phyloP scores from a whole-genome alignment of 2,329 filamentous ascomycete genomes.

The Pseudogymnoascus destructans region DNA sequence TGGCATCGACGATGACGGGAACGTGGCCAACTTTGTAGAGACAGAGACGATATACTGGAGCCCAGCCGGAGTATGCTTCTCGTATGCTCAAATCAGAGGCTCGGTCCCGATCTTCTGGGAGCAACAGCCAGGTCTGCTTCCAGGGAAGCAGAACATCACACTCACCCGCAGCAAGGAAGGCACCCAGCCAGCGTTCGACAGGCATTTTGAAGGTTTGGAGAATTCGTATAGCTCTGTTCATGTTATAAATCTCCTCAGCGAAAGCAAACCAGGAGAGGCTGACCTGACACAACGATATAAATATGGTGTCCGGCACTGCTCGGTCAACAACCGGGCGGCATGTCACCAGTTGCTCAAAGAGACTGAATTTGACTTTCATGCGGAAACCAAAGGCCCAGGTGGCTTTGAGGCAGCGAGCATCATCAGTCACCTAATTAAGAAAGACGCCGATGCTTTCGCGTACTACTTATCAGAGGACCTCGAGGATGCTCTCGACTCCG shows the following conservation, averaged over 20 bases:
- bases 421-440: slow-evolving; percentile 65
- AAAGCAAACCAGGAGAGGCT: slow-evolving; percentile 71
- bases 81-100: slow-evolving; percentile 83
- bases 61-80: slow-evolving; percentile 65
- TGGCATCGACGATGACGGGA: slow-evolving; percentile 92
- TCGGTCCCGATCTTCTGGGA: slow-evolving; percentile 98
- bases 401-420: slow-evolving; percentile 85
- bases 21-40: slow-evolving; percentile 98
- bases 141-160: slow-evolving; percentile 87
- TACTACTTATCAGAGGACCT: slow-evolving; percentile 75
- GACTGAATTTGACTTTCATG: slow-evolving; percentile 94
- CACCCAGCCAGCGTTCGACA: slow-evolving; percentile 87
- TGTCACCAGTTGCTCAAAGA: slow-evolving; percentile 65
- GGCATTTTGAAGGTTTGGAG: slow-evolving; percentile 82
- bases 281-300: slow-evolving; percentile 73
- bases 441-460: slow-evolving; percentile 77
- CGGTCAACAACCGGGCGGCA: slow-evolving; percentile 44
- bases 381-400: slow-evolving; percentile 72
- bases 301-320: slow-evolving; percentile 60
- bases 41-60: slow-evolving; percentile 89
- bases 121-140: slow-evolving; percentile 73
- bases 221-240: slow-evolving; percentile 81
- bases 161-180: slow-evolving; percentile 81
- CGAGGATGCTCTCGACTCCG: slow-evolving; percentile 26
- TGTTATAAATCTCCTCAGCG: slow-evolving; percentile 86